A percentile compares a stretch with the other conserved stretches of the same genome.
phyloP scores from a whole-genome alignment of 441 rosid genomes.

The Macaranga tanarius region DNA sequence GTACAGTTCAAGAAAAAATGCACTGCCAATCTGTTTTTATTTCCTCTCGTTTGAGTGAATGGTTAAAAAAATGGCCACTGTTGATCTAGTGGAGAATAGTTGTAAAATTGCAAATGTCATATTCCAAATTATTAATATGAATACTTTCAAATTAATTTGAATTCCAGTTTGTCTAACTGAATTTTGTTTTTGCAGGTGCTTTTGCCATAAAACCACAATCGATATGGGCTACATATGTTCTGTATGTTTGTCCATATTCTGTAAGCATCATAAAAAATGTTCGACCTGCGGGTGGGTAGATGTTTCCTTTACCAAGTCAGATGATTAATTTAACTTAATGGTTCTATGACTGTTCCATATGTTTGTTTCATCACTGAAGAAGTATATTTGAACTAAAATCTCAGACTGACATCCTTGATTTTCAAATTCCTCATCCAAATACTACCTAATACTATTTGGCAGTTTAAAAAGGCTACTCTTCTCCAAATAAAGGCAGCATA shows the following conservation, averaged over 20 bases:
- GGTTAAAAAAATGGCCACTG: not conserved
- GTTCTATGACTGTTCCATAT: not conserved
- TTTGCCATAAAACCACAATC: constrained; percentile 93
- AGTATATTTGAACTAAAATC: not conserved
- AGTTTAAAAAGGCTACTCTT: not conserved
- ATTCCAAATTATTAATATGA: not conserved
- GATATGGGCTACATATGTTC: constrained; percentile 98
- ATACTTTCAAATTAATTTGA: not conserved
- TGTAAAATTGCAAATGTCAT: not conserved
- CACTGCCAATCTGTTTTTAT: not conserved
- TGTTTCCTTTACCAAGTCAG: not conserved
- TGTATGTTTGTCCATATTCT: constrained; percentile 91
- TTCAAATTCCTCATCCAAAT: not conserved
- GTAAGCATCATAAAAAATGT: constrained; percentile 91
- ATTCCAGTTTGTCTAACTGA: constrained; percentile 8
- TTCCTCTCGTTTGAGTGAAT: not conserved
- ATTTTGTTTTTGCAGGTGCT: constrained; percentile 63
- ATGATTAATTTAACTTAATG: not conserved
- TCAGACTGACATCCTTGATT: not conserved
- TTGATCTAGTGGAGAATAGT: not conserved
- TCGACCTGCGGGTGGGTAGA: constrained; percentile 82
- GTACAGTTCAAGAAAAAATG: no score
- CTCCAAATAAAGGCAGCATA: not conserved
- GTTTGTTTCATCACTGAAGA: not conserved
- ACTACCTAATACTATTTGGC: not conserved